phyloP scores from a whole-genome alignment of 2,329 filamentous ascomycete species.

The Aspergillus costaricaensis region DNA sequence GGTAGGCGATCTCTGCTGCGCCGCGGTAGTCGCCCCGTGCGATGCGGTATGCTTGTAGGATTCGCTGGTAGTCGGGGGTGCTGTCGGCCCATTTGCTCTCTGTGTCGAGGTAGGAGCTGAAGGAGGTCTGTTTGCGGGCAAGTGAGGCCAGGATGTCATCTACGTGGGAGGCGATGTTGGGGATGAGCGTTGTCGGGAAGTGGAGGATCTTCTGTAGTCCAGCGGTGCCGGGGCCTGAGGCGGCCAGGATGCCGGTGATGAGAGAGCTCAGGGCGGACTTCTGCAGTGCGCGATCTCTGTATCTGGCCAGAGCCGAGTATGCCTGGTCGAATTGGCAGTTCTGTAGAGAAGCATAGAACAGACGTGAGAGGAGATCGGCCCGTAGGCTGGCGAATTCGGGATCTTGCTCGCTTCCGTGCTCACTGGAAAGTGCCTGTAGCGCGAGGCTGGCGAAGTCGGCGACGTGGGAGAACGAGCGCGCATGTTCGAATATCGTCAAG shows the following conservation, averaged over 20 bases:
- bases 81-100: slow-evolving; percentile 34
- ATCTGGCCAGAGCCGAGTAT: slow-evolving; percentile 73
- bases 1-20: slow-evolving; percentile 60
- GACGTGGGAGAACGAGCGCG: slow-evolving; percentile 75
- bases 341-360: slow-evolving; percentile 80
- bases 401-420: slow-evolving; percentile 35
- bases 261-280: slow-evolving; percentile 71
- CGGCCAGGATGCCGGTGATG: slow-evolving; percentile 48
- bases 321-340: slow-evolving; percentile 80
- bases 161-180: slow-evolving; percentile 73
- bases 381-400: slow-evolving; percentile 49
- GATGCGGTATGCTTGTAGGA: slow-evolving; percentile 89
- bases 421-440: slow-evolving; percentile 60
- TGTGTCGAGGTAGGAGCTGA: slow-evolving; percentile 49
- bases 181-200: slow-evolving; percentile 66
- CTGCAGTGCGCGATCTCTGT: slow-evolving; percentile 72
- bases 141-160: slow-evolving; percentile 75
- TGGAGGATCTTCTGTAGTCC: slow-evolving; percentile 64
- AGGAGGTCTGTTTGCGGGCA: slow-evolving; percentile 68
- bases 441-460: slow-evolving; percentile 79
- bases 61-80: slow-evolving; percentile 74
- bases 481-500: slow-evolving; percentile 75
- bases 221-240: slow-evolving; percentile 41
- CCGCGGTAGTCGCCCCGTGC: slow-evolving; percentile 84
- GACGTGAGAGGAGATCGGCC: slow-evolving; percentile 74